phyloP scores from a whole-genome alignment of 768 basidiomycete species.

The Mycena metata region DNA sequence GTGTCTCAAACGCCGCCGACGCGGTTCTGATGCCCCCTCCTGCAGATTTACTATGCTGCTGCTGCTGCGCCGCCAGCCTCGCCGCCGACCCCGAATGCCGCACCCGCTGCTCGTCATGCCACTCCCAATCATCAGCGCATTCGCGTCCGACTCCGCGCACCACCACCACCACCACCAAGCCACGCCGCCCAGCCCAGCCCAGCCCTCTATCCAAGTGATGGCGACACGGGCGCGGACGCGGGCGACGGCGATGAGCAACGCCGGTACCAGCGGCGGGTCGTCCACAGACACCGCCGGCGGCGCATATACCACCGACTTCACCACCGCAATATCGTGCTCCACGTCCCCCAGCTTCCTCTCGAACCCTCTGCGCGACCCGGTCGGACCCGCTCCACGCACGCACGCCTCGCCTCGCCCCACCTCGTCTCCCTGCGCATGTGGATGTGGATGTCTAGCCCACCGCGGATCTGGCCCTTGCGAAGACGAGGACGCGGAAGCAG shows the following conservation, averaged over 20 bases:
- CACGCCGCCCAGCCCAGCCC: slow-evolving; percentile 73
- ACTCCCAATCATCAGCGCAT: slow-evolving; percentile 73
- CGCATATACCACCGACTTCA: slow-evolving; percentile 60
- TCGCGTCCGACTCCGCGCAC: background rate
- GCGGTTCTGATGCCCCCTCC: background rate
- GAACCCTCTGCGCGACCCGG: slow-evolving; percentile 64
- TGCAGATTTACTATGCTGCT: background rate
- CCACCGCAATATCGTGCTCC: slow-evolving; percentile 79
- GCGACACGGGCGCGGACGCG: background rate
- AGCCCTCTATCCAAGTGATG: slow-evolving; percentile 12
- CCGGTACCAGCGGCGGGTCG: background rate
- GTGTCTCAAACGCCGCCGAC: slow-evolving; percentile 16
- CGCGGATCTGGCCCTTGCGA: too few species aligned
- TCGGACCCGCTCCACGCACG: slow-evolving; percentile 67
- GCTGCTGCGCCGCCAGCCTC: slow-evolving; percentile 14
- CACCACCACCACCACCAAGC: slow-evolving; percentile 55
- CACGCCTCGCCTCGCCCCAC: slow-evolving; percentile 61
- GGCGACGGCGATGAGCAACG: background rate
- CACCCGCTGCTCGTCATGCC: slow-evolving; percentile 74
- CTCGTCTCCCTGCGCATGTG: too few species aligned
- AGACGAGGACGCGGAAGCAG: too few species aligned
- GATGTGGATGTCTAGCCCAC: too few species aligned
- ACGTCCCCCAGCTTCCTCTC: slow-evolving; percentile 76
- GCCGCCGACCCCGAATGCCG: slow-evolving; percentile 53
- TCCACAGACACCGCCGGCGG: slow-evolving; percentile 29